Percentiles rank a stretch among this genome's conserved stretches.
These are phyloP conservation scores for Phoma sp. DNA, from an alignment of 2,329 filamentous ascomycete genomes.

Conservation along the genomic window DNA sequence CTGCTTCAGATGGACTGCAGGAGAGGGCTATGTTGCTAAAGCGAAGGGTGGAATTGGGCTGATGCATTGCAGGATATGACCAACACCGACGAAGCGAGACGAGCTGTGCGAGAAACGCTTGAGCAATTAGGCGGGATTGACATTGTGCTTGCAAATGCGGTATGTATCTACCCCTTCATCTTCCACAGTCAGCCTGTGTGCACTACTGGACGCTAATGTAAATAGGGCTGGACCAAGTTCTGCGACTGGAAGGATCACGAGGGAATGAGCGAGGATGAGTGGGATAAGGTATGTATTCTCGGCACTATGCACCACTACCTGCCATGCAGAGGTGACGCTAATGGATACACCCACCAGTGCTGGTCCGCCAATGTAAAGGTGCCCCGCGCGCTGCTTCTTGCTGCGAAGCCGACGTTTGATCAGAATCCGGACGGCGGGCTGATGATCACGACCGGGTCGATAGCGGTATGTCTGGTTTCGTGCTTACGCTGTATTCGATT, in stretches of 20 bases:
- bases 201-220: background rate
- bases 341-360: conserved; percentile 50
- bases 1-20: background rate
- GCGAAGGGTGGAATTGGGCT: background rate
- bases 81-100: conserved; percentile 62
- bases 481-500: background rate
- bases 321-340: background rate
- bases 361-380: conserved; percentile 67
- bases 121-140: conserved; percentile 72
- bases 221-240: conserved; percentile 67
- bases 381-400: conserved; percentile 58
- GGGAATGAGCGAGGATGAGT: conserved; percentile 65
- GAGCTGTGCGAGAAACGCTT: conserved; percentile 65
- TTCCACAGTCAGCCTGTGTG: background rate
- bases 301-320: background rate
- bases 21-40: background rate
- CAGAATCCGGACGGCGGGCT: conserved; percentile 67
- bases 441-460: conserved; percentile 68
- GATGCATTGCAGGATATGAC: conserved; percentile 62
- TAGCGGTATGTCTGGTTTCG: conserved; percentile 55
- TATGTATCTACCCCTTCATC: conserved; percentile 39
- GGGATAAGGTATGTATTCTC: conserved; percentile 60
- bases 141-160: conserved; percentile 77
- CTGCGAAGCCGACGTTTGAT: conserved; percentile 64
- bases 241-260: conserved; percentile 63